Evolutionary conservation across 2,329 filamentous ascomycete genomes (phyloP), one percentile per base, ranked within the genome.

Genomic region (Fusarium anthophilum): DNA sequence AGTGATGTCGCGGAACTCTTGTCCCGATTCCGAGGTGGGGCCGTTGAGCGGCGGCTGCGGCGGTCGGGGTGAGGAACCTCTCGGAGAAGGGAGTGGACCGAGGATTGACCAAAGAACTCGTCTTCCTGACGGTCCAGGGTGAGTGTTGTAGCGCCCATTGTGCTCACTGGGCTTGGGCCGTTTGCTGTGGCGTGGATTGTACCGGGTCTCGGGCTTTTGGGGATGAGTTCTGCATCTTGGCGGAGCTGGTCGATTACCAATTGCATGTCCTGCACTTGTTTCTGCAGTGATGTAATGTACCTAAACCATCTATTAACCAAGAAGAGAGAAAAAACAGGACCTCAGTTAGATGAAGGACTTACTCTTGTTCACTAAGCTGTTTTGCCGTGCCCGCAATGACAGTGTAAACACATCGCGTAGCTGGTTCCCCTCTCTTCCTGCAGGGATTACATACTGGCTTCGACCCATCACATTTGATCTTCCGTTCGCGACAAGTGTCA

Each of bases 361-460:
- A 67, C 65, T 67, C 63, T 17, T 67, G 51, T 2, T 67, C 65
- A 3, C 65, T 67, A 0, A 67, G 12, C 12, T 67, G 35, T 7
- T 37, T 67, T 0, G 65, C 65, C 2, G 63, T 35, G 0, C 65
- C 45, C 0, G 44, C 37, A 10, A 67, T 53, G 5, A 60, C 45
- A 17, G 32, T 41, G 18, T 59, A 67, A 9, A 41, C 26, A 5
- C 65, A 67, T 1, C 28, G 11, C 15, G 10, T 5, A 2, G 18
- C 2, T 2, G n/a, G 45, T 20, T 60, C 62, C 24, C 63, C 63
- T 17, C 45, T 39, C 28, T 67, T 67, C 1, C 30, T 51, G 14
- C 65, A 67, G 17, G 63, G 65, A 10, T 35, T 67, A 24, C 65
- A 67, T 0, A 67, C 12, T 3, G 65, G 65, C 2, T 67, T 67